A percentile compares a stretch with the other conserved stretches of the same genome.
These are phyloP conservation scores for Durotheca rogersii DNA, from an alignment of 495 filamentous ascomycete genomes.

Conservation along the genomic window DNA sequence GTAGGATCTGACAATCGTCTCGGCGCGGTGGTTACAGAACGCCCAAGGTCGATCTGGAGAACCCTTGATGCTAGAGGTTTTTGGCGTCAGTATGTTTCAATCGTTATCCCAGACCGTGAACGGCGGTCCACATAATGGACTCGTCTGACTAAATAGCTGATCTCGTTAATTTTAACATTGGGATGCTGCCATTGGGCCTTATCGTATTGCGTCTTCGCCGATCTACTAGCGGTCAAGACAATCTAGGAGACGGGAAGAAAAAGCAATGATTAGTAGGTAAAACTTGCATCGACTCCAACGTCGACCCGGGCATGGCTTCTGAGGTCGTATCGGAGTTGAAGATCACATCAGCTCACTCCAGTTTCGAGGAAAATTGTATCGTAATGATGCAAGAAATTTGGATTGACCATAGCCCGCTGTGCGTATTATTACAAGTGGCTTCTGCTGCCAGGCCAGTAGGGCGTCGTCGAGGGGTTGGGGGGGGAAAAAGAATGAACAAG, in stretches of 20 bases:
- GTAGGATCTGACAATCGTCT: not conserved
- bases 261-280: slow-evolving; percentile 5
- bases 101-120: slow-evolving; percentile 6
- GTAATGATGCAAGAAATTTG: too few species aligned
- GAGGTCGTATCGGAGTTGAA: not conserved
- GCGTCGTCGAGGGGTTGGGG: too few species aligned
- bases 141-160: not conserved
- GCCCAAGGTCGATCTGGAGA: slow-evolving; percentile 25
- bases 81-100: slow-evolving; percentile 16
- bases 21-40: slow-evolving; percentile 16
- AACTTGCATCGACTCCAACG: not conserved
- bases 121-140: slow-evolving; percentile 6
- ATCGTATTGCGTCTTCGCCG: not conserved
- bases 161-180: not conserved
- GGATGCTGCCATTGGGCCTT: not conserved
- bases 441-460: too few species aligned
- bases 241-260: slow-evolving; percentile 14
- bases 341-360: too few species aligned
- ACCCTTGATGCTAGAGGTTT: slow-evolving; percentile 3
- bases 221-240: slow-evolving; percentile 1
- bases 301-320: not conserved
- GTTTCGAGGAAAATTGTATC: too few species aligned
- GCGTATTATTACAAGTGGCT: too few species aligned
- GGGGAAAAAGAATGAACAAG: too few species aligned
- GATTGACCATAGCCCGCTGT: too few species aligned